A percentile compares a stretch with the other conserved stretches of the same genome.
Conservation (phyloP, 352 stramenopile genomes). For the Phytophthora foliorum region DNA sequence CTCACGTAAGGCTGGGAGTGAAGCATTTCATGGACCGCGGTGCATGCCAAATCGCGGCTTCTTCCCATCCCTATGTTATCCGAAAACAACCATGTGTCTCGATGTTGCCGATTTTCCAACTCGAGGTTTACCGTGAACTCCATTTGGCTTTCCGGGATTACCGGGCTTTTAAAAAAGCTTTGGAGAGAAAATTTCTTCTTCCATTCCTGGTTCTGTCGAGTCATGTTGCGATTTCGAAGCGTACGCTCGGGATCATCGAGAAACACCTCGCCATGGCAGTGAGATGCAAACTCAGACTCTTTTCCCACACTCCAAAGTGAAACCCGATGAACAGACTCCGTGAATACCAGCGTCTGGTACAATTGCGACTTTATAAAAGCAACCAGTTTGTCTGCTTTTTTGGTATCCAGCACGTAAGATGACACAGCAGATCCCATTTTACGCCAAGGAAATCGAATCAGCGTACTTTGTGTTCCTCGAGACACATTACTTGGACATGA, state of each 20-base stretch:
- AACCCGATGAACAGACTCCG: slow-evolving; percentile 65
- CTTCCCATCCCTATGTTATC: slow-evolving; percentile 76
- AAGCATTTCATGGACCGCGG: slow-evolving; percentile 67
- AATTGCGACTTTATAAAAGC: slow-evolving; percentile 55
- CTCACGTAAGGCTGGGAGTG: slow-evolving; percentile 74
- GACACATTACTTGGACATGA: slow-evolving; percentile 66
- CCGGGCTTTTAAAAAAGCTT: slow-evolving; percentile 77
- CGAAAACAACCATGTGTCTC: slow-evolving; percentile 70
- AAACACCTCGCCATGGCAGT: slow-evolving; percentile 60
- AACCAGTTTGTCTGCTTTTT: slow-evolving; percentile 46
- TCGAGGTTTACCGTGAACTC: slow-evolving; percentile 74
- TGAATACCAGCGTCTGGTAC: slow-evolving; percentile 75
- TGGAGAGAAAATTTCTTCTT: slow-evolving; percentile 83
- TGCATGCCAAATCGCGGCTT: slow-evolving; percentile 73
- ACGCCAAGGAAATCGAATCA: slow-evolving; percentile 80
- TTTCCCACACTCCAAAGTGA: slow-evolving; percentile 75
- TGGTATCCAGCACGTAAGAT: slow-evolving; percentile 41
- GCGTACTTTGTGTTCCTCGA: slow-evolving; percentile 57
- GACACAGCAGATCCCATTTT: slow-evolving; percentile 55
- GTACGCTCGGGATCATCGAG: slow-evolving; percentile 51
- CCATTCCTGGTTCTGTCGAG: slow-evolving; percentile 70
- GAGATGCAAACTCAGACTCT: slow-evolving; percentile 67
- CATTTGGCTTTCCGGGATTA: slow-evolving; percentile 71
- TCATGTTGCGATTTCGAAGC: slow-evolving; percentile 56
- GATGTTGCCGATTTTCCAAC: slow-evolving; percentile 59